These are phyloP conservation scores for Selenicereus undatus DNA, from an alignment of 148 eudicot genomes.

Conservation along the genomic window DNA sequence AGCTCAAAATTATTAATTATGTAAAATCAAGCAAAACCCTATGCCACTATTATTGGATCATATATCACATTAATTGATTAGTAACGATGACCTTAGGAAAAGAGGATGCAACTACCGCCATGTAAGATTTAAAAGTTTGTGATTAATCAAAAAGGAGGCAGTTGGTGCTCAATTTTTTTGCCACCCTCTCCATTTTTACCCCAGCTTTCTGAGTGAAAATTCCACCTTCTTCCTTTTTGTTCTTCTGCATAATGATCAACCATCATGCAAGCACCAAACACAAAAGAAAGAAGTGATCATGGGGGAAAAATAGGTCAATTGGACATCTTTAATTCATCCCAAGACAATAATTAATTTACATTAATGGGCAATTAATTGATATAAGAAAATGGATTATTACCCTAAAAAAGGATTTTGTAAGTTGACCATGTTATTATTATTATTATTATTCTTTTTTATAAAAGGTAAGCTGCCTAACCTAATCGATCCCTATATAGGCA, in stretches of 20 bases:
- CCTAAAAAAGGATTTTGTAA: too few species aligned
- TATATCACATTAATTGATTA: neutral
- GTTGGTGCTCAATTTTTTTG: neutral
- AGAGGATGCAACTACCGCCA: neutral
- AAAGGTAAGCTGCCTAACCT: too few species aligned
- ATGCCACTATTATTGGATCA: neutral
- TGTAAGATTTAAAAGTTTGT: neutral
- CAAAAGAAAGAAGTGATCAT: neutral
- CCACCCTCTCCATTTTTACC: neutral
- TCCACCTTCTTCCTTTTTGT: neutral
- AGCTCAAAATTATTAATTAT: too few species aligned
- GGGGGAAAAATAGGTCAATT: neutral
- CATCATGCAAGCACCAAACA: constrained; percentile 4
- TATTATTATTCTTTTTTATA: too few species aligned
- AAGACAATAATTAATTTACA: too few species aligned
- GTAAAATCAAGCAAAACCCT: neutral
- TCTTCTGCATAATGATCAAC: neutral
- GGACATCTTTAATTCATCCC: neutral
- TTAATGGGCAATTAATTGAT: too few species aligned
- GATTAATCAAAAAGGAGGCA: neutral
- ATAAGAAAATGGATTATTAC: too few species aligned
- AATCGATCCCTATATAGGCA: too few species aligned
- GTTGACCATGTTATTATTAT: too few species aligned
- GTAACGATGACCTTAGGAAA: neutral
- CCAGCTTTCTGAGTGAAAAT: neutral